Base-by-base conservation (phyloP, 208 protist species). In the Trypanosoma grayi region DNA sequence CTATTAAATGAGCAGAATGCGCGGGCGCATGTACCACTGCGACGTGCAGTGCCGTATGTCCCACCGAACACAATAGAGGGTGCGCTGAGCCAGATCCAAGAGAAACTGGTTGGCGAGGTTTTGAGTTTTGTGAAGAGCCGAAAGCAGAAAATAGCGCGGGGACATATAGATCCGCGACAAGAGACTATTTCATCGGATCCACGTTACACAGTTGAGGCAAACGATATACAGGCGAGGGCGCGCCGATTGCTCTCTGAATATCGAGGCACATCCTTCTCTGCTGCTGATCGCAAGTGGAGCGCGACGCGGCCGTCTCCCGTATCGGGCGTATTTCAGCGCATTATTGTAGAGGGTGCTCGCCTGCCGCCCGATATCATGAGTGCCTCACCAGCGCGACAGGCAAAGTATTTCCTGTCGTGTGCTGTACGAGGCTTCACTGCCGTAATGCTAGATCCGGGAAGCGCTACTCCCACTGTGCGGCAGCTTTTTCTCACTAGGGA, bases 401-500 rank as follows among this genome's bases (percentile, higher is more conserved):
- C 51, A 44, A 53, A 40, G 11, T 70, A 57, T 46, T 70, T 57
- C 34, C n/a, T 60, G 5, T 60, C 63, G 22, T 53, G 34, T 55
- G 34, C 16, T 46, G 1, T 70, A 33, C 63, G 54, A 24, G 63
- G 63, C 1, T 51, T 58, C 28, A 50, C 43, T 2, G 31, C 51
- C 9, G 43, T 70, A 9, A 55, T 63, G 13, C 14, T 60, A 2
- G 28, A 22, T 3, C 40, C 45, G 4, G 18, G 36, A 34, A 61
- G 9, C 10, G 53, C n/a, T 27, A 18, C 48, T n/a, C 54, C 63
- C 8, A 47, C 16, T 2, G 45, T 70, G 18, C 63, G 63, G 14
- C 63, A 70, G 27, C 14, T 70, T 20, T 70, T 70, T 60, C 43
- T 70, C 8, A 62, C 53, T 11, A 56, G 63, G 24, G 63, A 70